A percentile compares a stretch with the other conserved stretches of the same genome.
phyloP scores from a whole-genome alignment of 2,329 filamentous ascomycete species.

The Calycina herbarum region DNA sequence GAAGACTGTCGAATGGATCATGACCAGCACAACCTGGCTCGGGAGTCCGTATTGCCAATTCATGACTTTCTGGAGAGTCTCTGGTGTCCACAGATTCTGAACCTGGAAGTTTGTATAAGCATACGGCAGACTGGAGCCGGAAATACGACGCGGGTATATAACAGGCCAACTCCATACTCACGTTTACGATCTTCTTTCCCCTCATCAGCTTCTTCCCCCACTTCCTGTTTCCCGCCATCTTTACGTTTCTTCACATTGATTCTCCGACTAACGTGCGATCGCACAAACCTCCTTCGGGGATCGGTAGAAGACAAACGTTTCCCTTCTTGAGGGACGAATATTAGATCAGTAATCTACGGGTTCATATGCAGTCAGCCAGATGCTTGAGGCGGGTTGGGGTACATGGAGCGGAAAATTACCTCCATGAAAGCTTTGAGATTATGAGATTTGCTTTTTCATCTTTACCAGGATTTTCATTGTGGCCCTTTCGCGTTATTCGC shows the following conservation, averaged over 20 bases:
- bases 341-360: background rate
- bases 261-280: background rate
- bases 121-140: background rate
- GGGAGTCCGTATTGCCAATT: background rate
- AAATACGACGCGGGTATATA: background rate
- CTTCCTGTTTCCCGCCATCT: background rate
- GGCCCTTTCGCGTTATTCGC: background rate
- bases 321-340: background rate
- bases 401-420: background rate
- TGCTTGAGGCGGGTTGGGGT: background rate
- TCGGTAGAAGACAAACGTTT: background rate
- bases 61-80: background rate
- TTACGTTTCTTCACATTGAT: background rate
- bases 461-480: background rate
- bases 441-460: background rate
- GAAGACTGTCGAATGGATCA: constrained; percentile 2
- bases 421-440: background rate
- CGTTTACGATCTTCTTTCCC: background rate
- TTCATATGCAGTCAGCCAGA: background rate
- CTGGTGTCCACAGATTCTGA: background rate
- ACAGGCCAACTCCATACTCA: background rate
- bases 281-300: background rate
- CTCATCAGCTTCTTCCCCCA: background rate
- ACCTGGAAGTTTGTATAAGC: background rate
- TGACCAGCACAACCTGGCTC: background rate